Base-by-base conservation (phyloP, 129 eudicot species). In the Pittosporum tobira region DNA sequence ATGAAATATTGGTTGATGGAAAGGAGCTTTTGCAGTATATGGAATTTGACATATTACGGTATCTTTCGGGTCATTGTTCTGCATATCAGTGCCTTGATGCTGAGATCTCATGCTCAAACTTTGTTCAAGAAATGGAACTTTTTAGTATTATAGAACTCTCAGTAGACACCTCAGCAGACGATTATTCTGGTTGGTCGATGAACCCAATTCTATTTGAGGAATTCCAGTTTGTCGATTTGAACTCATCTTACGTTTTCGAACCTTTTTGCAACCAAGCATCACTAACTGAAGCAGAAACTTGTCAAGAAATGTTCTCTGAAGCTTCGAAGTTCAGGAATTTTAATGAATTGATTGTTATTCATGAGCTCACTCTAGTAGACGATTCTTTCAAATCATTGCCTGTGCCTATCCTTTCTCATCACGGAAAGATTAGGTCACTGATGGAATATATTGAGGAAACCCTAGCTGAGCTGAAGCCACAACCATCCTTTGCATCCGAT, bases 351-450 rank as follows among this genome's bases (percentile, higher is more conserved):
- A 69, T 93, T 67, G 94, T 93, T 60, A 47, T 62, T 26, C 79
- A 75, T 37, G 94, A 93, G 75, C 94, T 93, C 68, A 76, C 75
- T 63, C 81, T 79, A 4, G 61, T 70, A 66, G 96, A 93, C 28
- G 85, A 72, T 60, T 66, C 82, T 38, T 93, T 93, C 69, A 93
- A 59, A 62, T 79, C 99, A 46, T 62, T 93, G 57, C 96, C 99
- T 54, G 84, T 81, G 44, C 96, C 99, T 22, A 67, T 83, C 53
- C 54, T 93, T 61, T 56, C 76, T 30, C 85, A 79, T 63, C 64
- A 71, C 54, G 80, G 66, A 67, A 75, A 57, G 54, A 63, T 59
- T 43, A 50, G 67, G 73, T 77, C 88, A 30, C 34, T 79, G 15
- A 72, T 62, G 54, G 54, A 15, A 36, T 16, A 73, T 51, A 38